A percentile compares a stretch with the other conserved stretches of the same genome.
phyloP scores from a whole-genome alignment of 371 early-diverging fungal species.

The Circinella minor region DNA sequence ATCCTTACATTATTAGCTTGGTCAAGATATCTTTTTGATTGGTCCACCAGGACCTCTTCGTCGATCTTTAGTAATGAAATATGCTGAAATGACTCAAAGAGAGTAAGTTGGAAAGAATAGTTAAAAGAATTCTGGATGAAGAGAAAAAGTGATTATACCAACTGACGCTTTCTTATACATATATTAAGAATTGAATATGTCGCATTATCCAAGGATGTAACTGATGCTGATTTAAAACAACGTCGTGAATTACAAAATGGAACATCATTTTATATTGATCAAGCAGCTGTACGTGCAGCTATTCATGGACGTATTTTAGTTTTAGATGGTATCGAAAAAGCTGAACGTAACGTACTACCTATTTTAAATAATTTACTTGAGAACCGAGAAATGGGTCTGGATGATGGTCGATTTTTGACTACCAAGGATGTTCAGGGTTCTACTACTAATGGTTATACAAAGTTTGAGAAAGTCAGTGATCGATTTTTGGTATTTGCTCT shows the following conservation, averaged over 20 bases:
- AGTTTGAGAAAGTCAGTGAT: slow-evolving; percentile 73
- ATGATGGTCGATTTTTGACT: slow-evolving; percentile 84
- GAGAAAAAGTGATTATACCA: no score
- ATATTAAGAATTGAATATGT: slow-evolving; percentile 73
- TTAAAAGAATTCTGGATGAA: no score
- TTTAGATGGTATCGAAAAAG: slow-evolving; percentile 85
- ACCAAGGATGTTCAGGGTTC: slow-evolving; percentile 59
- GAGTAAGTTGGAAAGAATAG: slow-evolving; percentile 32
- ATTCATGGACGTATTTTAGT: slow-evolving; percentile 80
- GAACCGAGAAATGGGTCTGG: slow-evolving; percentile 87
- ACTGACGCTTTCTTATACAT: no score
- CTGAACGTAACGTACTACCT: slow-evolving; percentile 87
- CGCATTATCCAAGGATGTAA: slow-evolving; percentile 77
- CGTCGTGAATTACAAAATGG: slow-evolving; percentile 78
- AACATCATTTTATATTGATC: slow-evolving; percentile 78
- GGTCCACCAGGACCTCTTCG: slow-evolving; percentile 82
- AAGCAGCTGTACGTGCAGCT: slow-evolving; percentile 83
- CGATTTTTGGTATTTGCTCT: slow-evolving; percentile 80
- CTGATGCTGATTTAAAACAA: slow-evolving; percentile 84
- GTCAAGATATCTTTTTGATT: slow-evolving; percentile 86
- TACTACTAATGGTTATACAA: slow-evolving; percentile 13
- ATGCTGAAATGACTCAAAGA: slow-evolving; percentile 70
- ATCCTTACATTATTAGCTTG: slow-evolving; percentile 40
- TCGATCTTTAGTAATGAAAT: slow-evolving; percentile 73
- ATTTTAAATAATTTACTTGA: slow-evolving; percentile 87